phyloP scores from a whole-genome alignment of 2,329 filamentous ascomycete genomes.

The Fusarium siculi region DNA sequence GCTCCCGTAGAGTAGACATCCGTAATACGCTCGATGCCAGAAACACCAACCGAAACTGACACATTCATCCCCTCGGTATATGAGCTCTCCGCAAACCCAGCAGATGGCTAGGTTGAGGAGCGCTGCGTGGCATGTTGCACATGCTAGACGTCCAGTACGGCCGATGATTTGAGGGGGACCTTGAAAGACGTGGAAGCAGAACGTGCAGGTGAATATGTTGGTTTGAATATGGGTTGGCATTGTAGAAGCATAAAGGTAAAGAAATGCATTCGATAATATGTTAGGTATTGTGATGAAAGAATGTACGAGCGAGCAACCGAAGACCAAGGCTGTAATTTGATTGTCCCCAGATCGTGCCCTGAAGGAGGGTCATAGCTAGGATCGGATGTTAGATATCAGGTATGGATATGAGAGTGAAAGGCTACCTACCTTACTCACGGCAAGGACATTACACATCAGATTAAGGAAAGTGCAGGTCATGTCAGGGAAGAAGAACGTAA shows the following conservation, averaged over 20 bases:
- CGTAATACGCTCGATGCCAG: slow-evolving; percentile 67
- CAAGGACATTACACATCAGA: too few relatives aligned
- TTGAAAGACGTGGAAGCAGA: slow-evolving; percentile 60
- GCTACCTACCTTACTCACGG: background rate
- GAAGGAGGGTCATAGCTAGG: background rate
- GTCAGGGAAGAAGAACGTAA: background rate
- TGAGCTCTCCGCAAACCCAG: slow-evolving; percentile 67
- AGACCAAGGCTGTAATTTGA: background rate
- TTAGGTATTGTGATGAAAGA: slow-evolving; percentile 9
- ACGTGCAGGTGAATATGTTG: slow-evolving; percentile 64
- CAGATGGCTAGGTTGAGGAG: slow-evolving; percentile 66
- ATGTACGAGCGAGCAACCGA: background rate
- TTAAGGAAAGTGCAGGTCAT: slow-evolving; percentile 3
- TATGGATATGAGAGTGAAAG: background rate
- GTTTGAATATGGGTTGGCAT: slow-evolving; percentile 21
- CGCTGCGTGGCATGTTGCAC: slow-evolving; percentile 57
- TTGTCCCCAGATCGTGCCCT: background rate
- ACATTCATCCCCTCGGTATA: slow-evolving; percentile 64
- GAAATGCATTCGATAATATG: background rate
- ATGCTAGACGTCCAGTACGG: slow-evolving; percentile 60
- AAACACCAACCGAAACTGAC: slow-evolving; percentile 71
- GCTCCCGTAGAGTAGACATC: slow-evolving; percentile 64
- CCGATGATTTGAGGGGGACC: slow-evolving; percentile 56
- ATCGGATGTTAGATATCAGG: background rate
- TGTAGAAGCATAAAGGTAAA: background rate